phyloP scores from a whole-genome alignment of 2,329 filamentous ascomycete genomes.

The Pseudovirgaria hyperparasitica region DNA sequence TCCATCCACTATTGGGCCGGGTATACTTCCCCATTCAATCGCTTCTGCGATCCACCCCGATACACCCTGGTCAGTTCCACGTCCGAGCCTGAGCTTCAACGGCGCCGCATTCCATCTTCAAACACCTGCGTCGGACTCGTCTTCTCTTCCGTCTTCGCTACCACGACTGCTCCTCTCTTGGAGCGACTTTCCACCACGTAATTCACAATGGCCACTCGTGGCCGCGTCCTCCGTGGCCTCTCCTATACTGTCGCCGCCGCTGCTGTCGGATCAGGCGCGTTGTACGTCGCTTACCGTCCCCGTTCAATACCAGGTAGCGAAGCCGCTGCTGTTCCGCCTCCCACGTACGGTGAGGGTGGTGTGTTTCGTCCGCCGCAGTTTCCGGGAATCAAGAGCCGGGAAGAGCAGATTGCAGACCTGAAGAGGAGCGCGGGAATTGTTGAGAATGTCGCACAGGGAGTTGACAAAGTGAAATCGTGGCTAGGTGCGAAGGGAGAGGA shows the following conservation, averaged over 20 bases:
- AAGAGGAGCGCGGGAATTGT: constrained; percentile 36
- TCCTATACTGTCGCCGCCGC: constrained; percentile 46
- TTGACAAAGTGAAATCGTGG: constrained; percentile 21
- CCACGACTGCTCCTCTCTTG: too few relatives aligned
- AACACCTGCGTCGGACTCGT: too few relatives aligned
- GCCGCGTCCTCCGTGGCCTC: constrained; percentile 42
- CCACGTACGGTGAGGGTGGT: constrained; percentile 55
- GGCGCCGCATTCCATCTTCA: too few relatives aligned
- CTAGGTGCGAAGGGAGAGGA: too few relatives aligned
- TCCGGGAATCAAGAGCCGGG: constrained; percentile 47
- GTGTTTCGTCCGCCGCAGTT: constrained; percentile 54
- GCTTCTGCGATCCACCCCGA: too few relatives aligned
- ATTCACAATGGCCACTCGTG: constrained; percentile 8
- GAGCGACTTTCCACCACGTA: not conserved
- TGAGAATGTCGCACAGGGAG: constrained; percentile 31
- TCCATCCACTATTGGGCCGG: too few relatives aligned
- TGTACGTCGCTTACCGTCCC: constrained; percentile 55
- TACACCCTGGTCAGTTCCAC: too few relatives aligned
- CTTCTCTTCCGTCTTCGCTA: too few relatives aligned
- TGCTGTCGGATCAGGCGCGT: constrained; percentile 39
- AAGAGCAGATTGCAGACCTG: constrained; percentile 52
- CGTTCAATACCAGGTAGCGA: constrained; percentile 60
- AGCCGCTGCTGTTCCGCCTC: constrained; percentile 55
- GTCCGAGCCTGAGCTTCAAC: too few relatives aligned
- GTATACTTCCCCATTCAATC: too few relatives aligned